These are phyloP conservation scores for Nakataea oryzae DNA, from an alignment of 2,329 filamentous ascomycete species.

Conservation along the genomic window DNA sequence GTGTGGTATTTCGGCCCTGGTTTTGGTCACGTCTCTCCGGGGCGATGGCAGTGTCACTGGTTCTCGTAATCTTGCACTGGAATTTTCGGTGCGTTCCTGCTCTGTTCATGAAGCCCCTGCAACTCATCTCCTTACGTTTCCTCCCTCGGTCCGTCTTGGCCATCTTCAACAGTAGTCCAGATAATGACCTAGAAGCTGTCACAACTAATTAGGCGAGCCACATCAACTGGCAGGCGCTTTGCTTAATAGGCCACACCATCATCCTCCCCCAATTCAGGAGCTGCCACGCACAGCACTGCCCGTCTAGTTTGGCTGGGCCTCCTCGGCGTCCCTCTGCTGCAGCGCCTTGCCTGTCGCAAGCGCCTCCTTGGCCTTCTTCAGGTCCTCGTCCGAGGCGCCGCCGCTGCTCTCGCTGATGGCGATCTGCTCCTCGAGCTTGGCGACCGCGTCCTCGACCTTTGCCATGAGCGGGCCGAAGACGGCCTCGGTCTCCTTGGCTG, in stretches of 20 bases:
- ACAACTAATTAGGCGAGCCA: no score
- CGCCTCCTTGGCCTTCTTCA: constrained; percentile 44
- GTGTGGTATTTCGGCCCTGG: neutral
- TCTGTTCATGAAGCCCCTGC: neutral
- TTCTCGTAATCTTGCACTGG: neutral
- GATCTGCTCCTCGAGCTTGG: constrained; percentile 66
- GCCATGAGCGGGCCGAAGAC: constrained; percentile 64
- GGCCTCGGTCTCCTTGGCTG: constrained; percentile 77
- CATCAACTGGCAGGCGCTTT: no score
- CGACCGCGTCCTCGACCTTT: constrained; percentile 61
- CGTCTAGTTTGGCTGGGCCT: constrained; percentile 5
- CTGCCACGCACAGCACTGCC: constrained; percentile 6
- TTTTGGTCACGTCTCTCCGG: neutral
- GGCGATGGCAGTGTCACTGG: neutral
- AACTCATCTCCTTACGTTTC: neutral
- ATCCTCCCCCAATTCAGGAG: neutral
- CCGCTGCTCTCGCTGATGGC: constrained; percentile 47
- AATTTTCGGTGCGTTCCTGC: neutral
- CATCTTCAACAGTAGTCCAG: neutral
- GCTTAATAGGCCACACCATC: no score
- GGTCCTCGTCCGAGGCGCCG: constrained; percentile 32
- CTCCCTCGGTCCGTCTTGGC: no score
- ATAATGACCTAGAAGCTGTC: no score
- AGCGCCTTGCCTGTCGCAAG: constrained; percentile 34
- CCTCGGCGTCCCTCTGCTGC: constrained; percentile 15